A percentile compares a stretch with the other conserved stretches of the same genome.
These are phyloP conservation scores for Melanomma pulvis-pyrius DNA, from an alignment of 495 filamentous ascomycete species.

Conservation along the genomic window DNA sequence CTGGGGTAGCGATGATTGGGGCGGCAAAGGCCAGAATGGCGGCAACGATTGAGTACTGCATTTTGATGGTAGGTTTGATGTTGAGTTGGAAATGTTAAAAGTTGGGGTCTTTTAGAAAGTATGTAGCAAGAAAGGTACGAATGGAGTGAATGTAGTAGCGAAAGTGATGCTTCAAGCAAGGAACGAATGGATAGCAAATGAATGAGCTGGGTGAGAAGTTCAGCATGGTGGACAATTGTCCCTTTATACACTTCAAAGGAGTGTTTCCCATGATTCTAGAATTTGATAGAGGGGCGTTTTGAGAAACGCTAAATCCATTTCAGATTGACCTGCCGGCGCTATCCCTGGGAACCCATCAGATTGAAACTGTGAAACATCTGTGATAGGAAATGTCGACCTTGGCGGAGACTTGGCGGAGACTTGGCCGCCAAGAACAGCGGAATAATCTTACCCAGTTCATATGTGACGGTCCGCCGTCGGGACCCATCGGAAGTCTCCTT, in stretches of 20 bases:
- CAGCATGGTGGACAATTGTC: background rate
- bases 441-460: background rate
- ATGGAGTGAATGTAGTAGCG: conserved; percentile 5
- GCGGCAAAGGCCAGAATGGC: conserved; percentile 13
- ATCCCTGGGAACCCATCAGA: background rate
- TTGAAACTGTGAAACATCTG: background rate
- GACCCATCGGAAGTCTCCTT: background rate
- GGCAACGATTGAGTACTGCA: conserved; percentile 17
- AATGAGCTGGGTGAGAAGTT: background rate
- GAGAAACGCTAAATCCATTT: background rate
- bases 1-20: conserved; percentile 16
- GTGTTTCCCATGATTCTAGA: background rate
- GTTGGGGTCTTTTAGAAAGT: background rate
- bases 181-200: conserved; percentile 2
- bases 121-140: background rate
- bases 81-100: background rate
- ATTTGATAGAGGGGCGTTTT: background rate
- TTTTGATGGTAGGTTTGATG: conserved; percentile 5
- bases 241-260: background rate
- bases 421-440: background rate
- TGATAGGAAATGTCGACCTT: background rate
- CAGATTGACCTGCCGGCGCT: background rate
- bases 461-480: background rate
- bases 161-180: conserved; percentile 4
- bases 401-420: background rate